Evolutionary conservation across 148 eudicot species (phyloP).

Genomic region (Spergularia bocconei): DNA sequence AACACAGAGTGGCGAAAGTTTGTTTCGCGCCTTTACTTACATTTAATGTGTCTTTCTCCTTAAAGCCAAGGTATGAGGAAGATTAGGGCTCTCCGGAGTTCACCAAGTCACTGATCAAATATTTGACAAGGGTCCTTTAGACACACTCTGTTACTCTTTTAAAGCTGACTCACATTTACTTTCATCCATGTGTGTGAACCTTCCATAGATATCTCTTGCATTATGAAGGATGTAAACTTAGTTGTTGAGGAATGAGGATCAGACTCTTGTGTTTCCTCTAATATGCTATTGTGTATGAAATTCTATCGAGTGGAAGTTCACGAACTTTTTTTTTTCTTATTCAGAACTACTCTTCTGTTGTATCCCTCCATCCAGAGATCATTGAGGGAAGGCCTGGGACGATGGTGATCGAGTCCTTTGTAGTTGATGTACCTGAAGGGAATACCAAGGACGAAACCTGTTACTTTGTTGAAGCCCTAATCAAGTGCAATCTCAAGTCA

Average conservation of each 20-base stretch:
- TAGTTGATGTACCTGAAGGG: slow-evolving; percentile 64
- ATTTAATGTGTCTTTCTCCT: too few species aligned
- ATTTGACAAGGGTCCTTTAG: neutral
- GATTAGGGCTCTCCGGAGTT: too few species aligned
- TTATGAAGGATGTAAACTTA: neutral
- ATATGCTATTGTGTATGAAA: neutral
- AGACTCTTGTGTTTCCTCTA: neutral
- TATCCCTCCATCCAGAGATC: slow-evolving; percentile 62
- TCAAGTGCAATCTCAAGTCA: slow-evolving; percentile 70
- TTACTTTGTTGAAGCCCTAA: slow-evolving; percentile 61
- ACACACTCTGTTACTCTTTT: neutral
- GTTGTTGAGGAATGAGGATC: neutral
- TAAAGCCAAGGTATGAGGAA: too few species aligned
- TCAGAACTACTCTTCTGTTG: slow-evolving; percentile 67
- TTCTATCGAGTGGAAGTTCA: slow-evolving; percentile 1
- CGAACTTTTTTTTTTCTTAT: neutral
- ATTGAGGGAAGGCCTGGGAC: slow-evolving; percentile 68
- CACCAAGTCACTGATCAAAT: too few species aligned
- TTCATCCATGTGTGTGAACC: too few species aligned
- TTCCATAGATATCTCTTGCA: neutral
- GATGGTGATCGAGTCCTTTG: slow-evolving; percentile 62
- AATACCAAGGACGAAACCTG: slow-evolving; percentile 75
- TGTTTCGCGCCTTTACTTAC: too few species aligned
- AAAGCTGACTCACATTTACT: too few species aligned
- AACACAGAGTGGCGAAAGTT: too few species aligned